Conservation (phyloP, 768 basidiomycete genomes). For the Suillus paluster region DNA sequence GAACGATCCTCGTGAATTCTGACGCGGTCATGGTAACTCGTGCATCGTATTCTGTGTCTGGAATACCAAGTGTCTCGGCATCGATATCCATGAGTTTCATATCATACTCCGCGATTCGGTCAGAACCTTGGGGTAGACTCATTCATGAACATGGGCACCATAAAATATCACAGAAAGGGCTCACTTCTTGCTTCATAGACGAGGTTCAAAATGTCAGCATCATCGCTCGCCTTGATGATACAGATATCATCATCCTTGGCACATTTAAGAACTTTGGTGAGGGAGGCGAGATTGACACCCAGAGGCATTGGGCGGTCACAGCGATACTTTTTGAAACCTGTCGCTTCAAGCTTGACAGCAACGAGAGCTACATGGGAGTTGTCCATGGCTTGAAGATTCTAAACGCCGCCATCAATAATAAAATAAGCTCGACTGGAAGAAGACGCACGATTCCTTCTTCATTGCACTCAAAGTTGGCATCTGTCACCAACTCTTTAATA, state of each 20-base stretch:
- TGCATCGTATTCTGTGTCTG: slow-evolving; percentile 97
- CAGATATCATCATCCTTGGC: slow-evolving; percentile 95
- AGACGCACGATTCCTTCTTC: slow-evolving; percentile 86
- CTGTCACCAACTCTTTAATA: slow-evolving; percentile 96
- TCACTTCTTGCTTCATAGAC: slow-evolving; percentile 89
- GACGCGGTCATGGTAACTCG: slow-evolving; percentile 82
- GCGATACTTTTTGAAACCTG: slow-evolving; percentile 86
- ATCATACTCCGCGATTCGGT: slow-evolving; percentile 96
- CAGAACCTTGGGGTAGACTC: slow-evolving; percentile 59
- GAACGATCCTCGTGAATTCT: slow-evolving; percentile 92
- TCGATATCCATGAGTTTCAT: slow-evolving; percentile 99
- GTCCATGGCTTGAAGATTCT: slow-evolving; percentile 98
- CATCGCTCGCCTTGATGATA: slow-evolving; percentile 89
- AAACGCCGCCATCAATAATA: neutral
- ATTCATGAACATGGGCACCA: neutral
- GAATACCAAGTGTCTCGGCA: slow-evolving; percentile 91
- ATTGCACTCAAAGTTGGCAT: slow-evolving; percentile 97
- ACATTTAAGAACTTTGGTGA: slow-evolving; percentile 96
- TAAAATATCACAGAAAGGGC: slow-evolving; percentile 29
- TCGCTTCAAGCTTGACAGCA: slow-evolving; percentile 75
- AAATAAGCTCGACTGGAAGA: neutral
- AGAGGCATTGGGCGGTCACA: slow-evolving; percentile 96
- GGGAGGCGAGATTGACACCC: slow-evolving; percentile 82
- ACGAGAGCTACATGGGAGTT: slow-evolving; percentile 99
- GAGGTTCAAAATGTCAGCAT: slow-evolving; percentile 85